A percentile compares a stretch with the other conserved stretches of the same genome.
These are phyloP conservation scores for Trichophyton equinum DNA, from an alignment of 2,329 filamentous ascomycete species.

Conservation along the genomic window DNA sequence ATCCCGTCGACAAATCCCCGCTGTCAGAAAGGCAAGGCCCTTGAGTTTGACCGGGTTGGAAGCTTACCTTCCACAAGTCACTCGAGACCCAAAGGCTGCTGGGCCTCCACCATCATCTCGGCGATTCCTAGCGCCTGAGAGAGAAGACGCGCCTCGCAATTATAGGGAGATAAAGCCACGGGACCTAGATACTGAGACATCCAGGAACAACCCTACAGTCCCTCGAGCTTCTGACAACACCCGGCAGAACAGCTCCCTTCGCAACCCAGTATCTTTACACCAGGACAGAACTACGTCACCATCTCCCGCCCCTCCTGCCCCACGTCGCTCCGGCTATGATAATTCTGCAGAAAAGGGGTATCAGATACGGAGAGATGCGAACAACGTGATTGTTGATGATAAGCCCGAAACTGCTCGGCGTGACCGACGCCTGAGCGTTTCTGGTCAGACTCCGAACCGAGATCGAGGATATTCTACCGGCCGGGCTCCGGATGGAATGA, in stretches of 20 bases:
- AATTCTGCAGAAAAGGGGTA: constrained; percentile 28
- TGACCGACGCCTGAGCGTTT: neutral
- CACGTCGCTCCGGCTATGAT: constrained; percentile 34
- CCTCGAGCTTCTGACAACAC: constrained; percentile 27
- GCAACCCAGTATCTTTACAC: constrained; percentile 35
- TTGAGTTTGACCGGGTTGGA: constrained; percentile 31
- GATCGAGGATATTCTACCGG: neutral
- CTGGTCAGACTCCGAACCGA: neutral
- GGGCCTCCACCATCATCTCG: neutral
- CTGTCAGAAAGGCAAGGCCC: constrained; percentile 22
- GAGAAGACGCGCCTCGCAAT: neutral
- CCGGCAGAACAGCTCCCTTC: constrained; percentile 29
- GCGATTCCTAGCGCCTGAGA: neutral
- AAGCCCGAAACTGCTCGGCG: neutral
- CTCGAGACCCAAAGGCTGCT: constrained; percentile 1
- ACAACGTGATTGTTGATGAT: constrained; percentile 7
- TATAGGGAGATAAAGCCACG: constrained; percentile 1
- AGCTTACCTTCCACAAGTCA: constrained; percentile 19
- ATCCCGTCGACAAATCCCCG: constrained; percentile 13
- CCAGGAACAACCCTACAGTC: neutral
- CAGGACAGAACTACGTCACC: constrained; percentile 30
- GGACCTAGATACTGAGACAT: neutral
- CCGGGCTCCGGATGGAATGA: neutral
- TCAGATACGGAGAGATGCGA: constrained; percentile 6
- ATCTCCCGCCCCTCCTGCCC: constrained; percentile 23